These are phyloP conservation scores for Styphnolobium japonicum DNA, from an alignment of 306 rosid genomes.

Conservation along the genomic window DNA sequence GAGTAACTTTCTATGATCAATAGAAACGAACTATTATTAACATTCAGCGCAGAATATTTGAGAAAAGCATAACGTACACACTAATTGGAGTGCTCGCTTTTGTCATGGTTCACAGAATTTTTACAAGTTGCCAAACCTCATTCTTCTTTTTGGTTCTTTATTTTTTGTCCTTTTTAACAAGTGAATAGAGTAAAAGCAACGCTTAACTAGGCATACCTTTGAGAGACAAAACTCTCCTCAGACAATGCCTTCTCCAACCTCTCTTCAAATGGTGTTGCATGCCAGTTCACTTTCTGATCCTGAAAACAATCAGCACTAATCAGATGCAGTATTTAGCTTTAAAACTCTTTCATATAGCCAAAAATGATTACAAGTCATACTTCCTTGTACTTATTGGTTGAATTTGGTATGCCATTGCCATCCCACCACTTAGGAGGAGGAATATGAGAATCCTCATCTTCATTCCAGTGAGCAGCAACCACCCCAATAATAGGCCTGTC, in stretches of 20 bases:
- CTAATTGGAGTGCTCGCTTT: background rate
- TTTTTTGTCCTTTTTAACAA: background rate
- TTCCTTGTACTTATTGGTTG: constrained; percentile 92
- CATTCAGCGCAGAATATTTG: background rate
- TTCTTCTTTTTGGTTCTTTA: background rate
- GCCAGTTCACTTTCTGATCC: constrained; percentile 99
- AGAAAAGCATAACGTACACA: background rate
- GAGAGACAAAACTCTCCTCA: constrained; percentile 60
- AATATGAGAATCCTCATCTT: constrained; percentile 49
- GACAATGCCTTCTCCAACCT: constrained; percentile 80
- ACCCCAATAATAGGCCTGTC: constrained; percentile 72
- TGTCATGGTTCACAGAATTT: background rate
- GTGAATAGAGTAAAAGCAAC: background rate
- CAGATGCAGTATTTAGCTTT: background rate
- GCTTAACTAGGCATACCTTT: constrained; percentile 39
- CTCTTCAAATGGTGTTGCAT: constrained; percentile 92
- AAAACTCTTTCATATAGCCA: background rate
- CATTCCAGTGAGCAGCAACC: constrained; percentile 80
- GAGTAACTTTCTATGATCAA: background rate
- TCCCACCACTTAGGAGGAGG: constrained; percentile 76
- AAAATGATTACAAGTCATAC: constrained; percentile 33
- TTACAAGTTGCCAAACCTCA: background rate
- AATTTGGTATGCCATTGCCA: constrained; percentile 89
- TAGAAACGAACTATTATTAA: background rate
- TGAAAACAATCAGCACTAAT: constrained; percentile 29